Evolutionary conservation across 2,329 filamentous ascomycete genomes (phyloP).

Genomic region (Clarireedia hainanense): DNA sequence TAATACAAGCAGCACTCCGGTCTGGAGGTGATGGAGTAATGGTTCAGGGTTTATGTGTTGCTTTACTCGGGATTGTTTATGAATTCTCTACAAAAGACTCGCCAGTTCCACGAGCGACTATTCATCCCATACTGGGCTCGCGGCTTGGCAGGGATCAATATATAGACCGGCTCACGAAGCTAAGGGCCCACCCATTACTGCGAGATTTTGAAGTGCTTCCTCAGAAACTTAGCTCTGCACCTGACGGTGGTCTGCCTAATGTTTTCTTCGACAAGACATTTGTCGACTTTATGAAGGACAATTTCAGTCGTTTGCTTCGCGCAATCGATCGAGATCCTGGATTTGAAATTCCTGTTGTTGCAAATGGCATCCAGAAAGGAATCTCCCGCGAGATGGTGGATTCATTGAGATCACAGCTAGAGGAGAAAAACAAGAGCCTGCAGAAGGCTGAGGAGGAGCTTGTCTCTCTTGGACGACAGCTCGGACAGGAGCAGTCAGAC

Average conservation of each 20-base stretch:
- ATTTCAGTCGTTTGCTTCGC: slow-evolving; percentile 76
- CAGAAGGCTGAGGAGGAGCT: slow-evolving; percentile 40
- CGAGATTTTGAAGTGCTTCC: slow-evolving; percentile 85
- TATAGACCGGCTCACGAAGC: slow-evolving; percentile 67
- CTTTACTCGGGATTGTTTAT: slow-evolving; percentile 81
- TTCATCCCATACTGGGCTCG: slow-evolving; percentile 70
- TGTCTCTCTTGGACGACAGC: slow-evolving; percentile 41
- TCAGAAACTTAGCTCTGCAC: slow-evolving; percentile 51
- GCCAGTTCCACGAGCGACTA: slow-evolving; percentile 70
- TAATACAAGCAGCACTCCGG: slow-evolving; percentile 65
- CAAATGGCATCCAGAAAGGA: slow-evolving; percentile 76
- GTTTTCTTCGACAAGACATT: slow-evolving; percentile 83
- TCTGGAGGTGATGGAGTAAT: slow-evolving; percentile 53
- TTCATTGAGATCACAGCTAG: slow-evolving; percentile 67
- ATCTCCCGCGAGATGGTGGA: slow-evolving; percentile 93
- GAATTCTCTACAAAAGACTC: slow-evolving; percentile 98
- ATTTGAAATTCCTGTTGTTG: slow-evolving; percentile 72
- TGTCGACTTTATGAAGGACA: slow-evolving; percentile 92
- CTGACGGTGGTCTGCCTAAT: slow-evolving; percentile 56
- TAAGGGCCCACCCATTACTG: slow-evolving; percentile 70
- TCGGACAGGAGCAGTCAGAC: slow-evolving; percentile 68
- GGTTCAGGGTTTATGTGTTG: slow-evolving; percentile 74
- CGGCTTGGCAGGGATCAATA: slow-evolving; percentile 82
- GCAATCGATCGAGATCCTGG: slow-evolving; percentile 88
- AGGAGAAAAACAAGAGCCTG: slow-evolving; percentile 55